Conservation (phyloP, 306 rosid species). For the Prunus mongolica region DNA sequence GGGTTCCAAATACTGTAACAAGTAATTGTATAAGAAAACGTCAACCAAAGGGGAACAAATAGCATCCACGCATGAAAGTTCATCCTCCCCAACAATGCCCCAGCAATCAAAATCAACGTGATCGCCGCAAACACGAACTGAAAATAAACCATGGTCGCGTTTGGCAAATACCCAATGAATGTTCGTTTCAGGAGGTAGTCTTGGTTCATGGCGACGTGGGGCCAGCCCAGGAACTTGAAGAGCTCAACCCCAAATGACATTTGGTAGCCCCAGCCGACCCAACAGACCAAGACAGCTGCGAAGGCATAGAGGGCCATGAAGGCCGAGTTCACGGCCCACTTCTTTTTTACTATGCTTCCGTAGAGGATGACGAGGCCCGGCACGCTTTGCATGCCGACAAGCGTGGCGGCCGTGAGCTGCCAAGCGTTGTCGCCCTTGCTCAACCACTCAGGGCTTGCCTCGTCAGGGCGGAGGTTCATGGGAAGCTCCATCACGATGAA, state of each 20-base stretch:
- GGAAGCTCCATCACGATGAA: conserved; percentile 3
- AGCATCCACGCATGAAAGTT: conserved; percentile 47
- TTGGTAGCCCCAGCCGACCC: conserved; percentile 43
- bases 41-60: conserved; percentile 49
- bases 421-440: conserved; percentile 48
- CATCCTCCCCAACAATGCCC: conserved; percentile 49
- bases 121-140: conserved; percentile 46
- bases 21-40: conserved; percentile 38
- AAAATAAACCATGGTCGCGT: conserved; percentile 44
- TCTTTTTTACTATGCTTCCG: conserved; percentile 49
- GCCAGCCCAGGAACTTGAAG: conserved; percentile 26
- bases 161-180: conserved; percentile 17
- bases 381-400: conserved; percentile 48
- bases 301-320: conserved; percentile 55
- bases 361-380: conserved; percentile 48
- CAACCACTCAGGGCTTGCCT: conserved; percentile 35
- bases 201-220: conserved; percentile 15
- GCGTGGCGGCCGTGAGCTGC: conserved; percentile 41
- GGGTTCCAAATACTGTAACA: conserved; percentile 41
- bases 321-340: conserved; percentile 51
- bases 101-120: conserved; percentile 39
- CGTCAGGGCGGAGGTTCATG: not conserved
- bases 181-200: not conserved
- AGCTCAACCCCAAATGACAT: conserved; percentile 32
- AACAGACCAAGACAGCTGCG: conserved; percentile 39